phyloP scores from a whole-genome alignment of 2,329 filamentous ascomycete species.

The Pseudopithomyces chartarum region DNA sequence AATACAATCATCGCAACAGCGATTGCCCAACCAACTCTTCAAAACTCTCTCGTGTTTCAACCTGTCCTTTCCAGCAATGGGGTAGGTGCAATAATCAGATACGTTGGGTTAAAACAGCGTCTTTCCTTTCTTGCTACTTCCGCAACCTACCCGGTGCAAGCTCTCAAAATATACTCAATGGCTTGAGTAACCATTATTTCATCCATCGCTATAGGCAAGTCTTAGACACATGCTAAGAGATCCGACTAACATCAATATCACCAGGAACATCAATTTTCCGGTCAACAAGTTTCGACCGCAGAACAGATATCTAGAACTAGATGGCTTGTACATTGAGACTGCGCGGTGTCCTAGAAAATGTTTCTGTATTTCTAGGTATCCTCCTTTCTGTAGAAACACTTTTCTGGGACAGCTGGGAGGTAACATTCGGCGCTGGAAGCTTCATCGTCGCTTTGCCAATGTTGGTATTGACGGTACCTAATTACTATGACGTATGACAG shows the following conservation, averaged over 20 bases:
- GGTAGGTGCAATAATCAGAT: slow-evolving; percentile 1
- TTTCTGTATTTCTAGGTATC: neutral
- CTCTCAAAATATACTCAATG: neutral
- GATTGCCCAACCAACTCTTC: neutral
- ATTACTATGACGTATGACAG: slow-evolving; percentile 1
- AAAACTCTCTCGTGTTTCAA: neutral
- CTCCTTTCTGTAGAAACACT: neutral
- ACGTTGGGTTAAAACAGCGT: neutral
- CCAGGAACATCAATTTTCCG: neutral
- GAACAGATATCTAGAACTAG: neutral
- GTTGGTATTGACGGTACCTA: neutral
- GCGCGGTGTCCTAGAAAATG: neutral
- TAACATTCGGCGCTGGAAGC: slow-evolving; percentile 14
- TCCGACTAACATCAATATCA: neutral
- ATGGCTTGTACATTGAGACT: neutral
- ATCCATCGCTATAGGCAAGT: slow-evolving; percentile 2
- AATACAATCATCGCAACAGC: neutral
- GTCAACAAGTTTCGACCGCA: neutral
- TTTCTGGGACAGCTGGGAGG: slow-evolving; percentile 10
- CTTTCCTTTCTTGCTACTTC: slow-evolving; percentile 4
- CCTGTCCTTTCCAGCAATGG: slow-evolving; percentile 1
- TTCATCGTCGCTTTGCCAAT: slow-evolving; percentile 11
- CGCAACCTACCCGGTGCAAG: slow-evolving; percentile 1
- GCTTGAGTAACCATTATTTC: neutral
- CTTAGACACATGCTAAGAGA: neutral